A percentile compares a stretch with the other conserved stretches of the same genome.
phyloP scores from a whole-genome alignment of 202 grass and related monocot species.

The Setaria viridis region DNA sequence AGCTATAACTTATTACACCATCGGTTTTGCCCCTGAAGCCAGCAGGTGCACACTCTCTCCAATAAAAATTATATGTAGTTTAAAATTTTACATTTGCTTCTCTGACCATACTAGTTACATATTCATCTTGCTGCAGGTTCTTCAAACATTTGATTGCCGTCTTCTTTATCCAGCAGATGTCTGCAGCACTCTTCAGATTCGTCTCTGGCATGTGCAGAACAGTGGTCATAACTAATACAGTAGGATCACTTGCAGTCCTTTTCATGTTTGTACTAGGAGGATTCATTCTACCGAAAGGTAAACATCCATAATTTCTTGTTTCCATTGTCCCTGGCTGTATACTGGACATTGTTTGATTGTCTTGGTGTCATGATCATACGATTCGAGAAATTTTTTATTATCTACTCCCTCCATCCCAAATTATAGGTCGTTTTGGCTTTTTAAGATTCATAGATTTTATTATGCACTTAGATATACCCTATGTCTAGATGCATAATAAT shows the following conservation, averaged over 20 bases:
- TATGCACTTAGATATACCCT: too few relatives aligned
- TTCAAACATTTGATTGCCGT: slow-evolving; percentile 67
- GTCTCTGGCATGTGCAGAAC: slow-evolving; percentile 64
- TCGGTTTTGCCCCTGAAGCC: slow-evolving; percentile 76
- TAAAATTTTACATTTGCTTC: slow-evolving; percentile 33
- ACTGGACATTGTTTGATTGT: slow-evolving; percentile 20
- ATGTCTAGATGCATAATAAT: too few relatives aligned
- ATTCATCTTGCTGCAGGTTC: slow-evolving; percentile 54
- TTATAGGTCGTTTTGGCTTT: too few relatives aligned
- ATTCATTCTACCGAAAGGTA: slow-evolving; percentile 78
- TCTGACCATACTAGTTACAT: neutral
- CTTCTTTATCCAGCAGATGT: slow-evolving; percentile 67
- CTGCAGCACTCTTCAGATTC: slow-evolving; percentile 62
- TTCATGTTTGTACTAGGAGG: slow-evolving; percentile 74
- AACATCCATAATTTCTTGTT: slow-evolving; percentile 16
- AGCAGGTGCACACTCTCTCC: slow-evolving; percentile 46
- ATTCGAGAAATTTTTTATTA: slow-evolving; percentile 24
- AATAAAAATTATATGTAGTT: slow-evolving; percentile 20
- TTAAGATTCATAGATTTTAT: too few relatives aligned
- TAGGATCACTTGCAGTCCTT: slow-evolving; percentile 60
- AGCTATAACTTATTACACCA: slow-evolving; percentile 64
- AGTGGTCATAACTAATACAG: slow-evolving; percentile 62
- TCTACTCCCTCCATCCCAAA: neutral
- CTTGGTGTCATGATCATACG: neutral
- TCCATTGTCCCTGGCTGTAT: neutral